These are phyloP conservation scores for Cryptococcus deneoformans DNA, from an alignment of 1,284 basidiomycete species.

Conservation along the genomic window DNA sequence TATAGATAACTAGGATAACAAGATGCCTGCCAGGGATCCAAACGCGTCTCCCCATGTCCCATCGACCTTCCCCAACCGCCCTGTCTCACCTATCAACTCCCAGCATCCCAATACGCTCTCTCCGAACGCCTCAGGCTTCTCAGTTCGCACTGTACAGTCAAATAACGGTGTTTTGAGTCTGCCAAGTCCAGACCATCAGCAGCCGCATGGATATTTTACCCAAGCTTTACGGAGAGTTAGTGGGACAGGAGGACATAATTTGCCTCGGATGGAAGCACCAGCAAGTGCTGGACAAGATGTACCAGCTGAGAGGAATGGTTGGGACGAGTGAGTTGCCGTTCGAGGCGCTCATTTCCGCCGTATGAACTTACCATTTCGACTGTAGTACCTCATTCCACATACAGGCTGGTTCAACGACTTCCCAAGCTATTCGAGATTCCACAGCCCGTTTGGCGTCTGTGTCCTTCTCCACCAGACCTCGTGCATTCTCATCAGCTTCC, in stretches of 20 bases:
- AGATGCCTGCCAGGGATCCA: conserved; percentile 42
- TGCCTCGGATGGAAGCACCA: conserved; percentile 5
- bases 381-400: conserved; percentile 1
- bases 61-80: conserved; percentile 13
- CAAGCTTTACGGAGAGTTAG: conserved; percentile 21
- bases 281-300: conserved; percentile 7
- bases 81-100: conserved; percentile 11
- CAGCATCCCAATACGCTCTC: conserved; percentile 13
- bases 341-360: not conserved
- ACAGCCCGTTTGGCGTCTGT: conserved; percentile 45
- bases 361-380: not conserved
- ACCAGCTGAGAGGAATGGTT: conserved; percentile 1
- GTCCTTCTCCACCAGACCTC: conserved; percentile 25
- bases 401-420: conserved; percentile 15
- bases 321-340: conserved; percentile 18
- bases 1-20: too few species aligned
- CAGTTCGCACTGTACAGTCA: conserved; percentile 7
- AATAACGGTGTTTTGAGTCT: not conserved
- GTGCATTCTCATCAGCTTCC: conserved; percentile 13
- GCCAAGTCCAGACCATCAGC: conserved; percentile 1
- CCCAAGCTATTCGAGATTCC: conserved; percentile 40
- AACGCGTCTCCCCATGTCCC: conserved; percentile 32
- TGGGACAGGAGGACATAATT: conserved; percentile 1
- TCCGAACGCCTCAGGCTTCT: conserved; percentile 23
- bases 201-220: conserved; percentile 8